Conservation (phyloP, 306 rosid species). For the Quercus glauca region DNA sequence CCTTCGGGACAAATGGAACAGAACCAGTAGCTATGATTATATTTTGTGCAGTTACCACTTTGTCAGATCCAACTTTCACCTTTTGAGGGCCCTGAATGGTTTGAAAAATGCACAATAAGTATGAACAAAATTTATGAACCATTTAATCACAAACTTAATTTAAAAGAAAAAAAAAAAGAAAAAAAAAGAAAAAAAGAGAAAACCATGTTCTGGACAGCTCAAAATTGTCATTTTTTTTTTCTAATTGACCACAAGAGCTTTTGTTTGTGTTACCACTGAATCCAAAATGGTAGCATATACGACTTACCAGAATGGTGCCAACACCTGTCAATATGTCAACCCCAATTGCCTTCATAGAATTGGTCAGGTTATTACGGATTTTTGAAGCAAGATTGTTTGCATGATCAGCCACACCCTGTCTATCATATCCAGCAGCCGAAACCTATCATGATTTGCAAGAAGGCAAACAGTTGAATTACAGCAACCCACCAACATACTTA, state of each 20-base stretch:
- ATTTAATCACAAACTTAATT: slow-evolving; percentile 1
- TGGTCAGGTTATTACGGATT: slow-evolving; percentile 85
- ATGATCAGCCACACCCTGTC: slow-evolving; percentile 99
- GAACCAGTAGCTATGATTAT: slow-evolving; percentile 97
- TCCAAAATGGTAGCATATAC: background rate
- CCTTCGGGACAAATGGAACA: slow-evolving; percentile 96
- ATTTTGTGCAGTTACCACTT: slow-evolving; percentile 73
- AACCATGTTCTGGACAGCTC: background rate
- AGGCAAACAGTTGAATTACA: background rate
- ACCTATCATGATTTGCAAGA: slow-evolving; percentile 45
- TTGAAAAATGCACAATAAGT: slow-evolving; percentile 17
- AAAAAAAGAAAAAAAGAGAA: background rate
- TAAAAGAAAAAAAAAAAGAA: background rate
- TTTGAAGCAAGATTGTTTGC: slow-evolving; percentile 94
- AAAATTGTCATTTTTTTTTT: background rate
- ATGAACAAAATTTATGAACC: background rate
- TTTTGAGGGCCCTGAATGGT: slow-evolving; percentile 79
- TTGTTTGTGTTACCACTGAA: background rate
- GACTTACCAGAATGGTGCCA: slow-evolving; percentile 80
- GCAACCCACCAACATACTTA: background rate
- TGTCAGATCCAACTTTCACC: slow-evolving; percentile 83
- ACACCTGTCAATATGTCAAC: slow-evolving; percentile 91
- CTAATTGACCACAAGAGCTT: slow-evolving; percentile 1
- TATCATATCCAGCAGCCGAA: slow-evolving; percentile 79
- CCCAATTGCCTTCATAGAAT: slow-evolving; percentile 92